These are phyloP conservation scores for Sergeia podlipaevii DNA, from an alignment of 208 protist species.

Conservation along the genomic window DNA sequence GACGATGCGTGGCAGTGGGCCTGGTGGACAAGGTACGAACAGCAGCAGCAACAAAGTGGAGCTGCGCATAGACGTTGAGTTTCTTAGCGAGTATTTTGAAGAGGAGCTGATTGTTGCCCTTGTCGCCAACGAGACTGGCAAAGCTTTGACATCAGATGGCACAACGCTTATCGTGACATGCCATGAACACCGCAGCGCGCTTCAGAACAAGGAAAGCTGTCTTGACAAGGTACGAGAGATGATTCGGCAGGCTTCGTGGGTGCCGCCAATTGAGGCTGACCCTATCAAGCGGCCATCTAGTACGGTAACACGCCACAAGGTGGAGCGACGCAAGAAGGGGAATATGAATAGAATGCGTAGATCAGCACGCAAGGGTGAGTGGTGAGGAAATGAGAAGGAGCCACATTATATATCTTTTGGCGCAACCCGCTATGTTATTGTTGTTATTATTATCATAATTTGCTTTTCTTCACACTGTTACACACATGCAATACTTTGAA, in stretches of 20 bases:
- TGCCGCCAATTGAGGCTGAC: conserved; percentile 53
- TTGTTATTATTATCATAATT: neutral
- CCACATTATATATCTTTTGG: neutral
- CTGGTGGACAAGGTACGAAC: conserved; percentile 79
- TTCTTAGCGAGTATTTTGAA: conserved; percentile 49
- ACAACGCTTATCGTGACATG: conserved; percentile 51
- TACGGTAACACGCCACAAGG: conserved; percentile 48
- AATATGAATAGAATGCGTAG: conserved; percentile 43
- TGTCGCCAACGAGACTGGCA: conserved; percentile 31
- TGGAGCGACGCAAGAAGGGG: conserved; percentile 42
- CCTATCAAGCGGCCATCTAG: conserved; percentile 43
- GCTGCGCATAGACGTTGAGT: conserved; percentile 50
- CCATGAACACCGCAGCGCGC: conserved; percentile 70
- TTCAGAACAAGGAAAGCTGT: conserved; percentile 77
- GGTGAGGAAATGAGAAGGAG: too few species aligned
- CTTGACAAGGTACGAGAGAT: conserved; percentile 50
- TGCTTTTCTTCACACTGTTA: too few species aligned
- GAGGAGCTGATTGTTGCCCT: conserved; percentile 39
- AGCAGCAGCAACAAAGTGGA: conserved; percentile 89
- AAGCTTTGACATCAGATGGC: conserved; percentile 41
- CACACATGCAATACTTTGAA: too few species aligned
- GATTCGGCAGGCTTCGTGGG: conserved; percentile 71
- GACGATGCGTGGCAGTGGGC: conserved; percentile 68
- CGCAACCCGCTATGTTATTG: neutral
- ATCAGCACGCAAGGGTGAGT: conserved; percentile 33